These are phyloP conservation scores for Craspedostauros australis DNA, from an alignment of 108 stramenopile genomes.

Conservation along the genomic window DNA sequence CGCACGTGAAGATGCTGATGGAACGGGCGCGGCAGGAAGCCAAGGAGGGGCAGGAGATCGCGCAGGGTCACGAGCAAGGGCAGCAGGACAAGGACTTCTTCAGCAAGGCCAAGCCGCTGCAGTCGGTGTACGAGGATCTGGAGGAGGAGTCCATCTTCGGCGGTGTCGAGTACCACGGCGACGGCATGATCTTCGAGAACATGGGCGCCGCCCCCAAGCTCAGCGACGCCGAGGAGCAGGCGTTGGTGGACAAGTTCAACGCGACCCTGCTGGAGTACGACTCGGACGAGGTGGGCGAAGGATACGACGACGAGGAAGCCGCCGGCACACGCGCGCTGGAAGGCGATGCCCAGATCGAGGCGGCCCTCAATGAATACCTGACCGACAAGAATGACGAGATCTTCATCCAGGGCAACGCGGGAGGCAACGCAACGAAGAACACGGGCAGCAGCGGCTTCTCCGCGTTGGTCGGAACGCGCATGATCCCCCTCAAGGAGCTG, in stretches of 20 bases:
- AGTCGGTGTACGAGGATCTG: slow-evolving; percentile 35
- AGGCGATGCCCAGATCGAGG: slow-evolving; percentile 75
- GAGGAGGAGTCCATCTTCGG: slow-evolving; percentile 32
- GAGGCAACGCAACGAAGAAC: slow-evolving; percentile 6
- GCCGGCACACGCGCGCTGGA: slow-evolving; percentile 65
- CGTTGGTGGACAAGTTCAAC: slow-evolving; percentile 75
- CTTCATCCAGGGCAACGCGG: slow-evolving; percentile 63
- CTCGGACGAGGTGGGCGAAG: slow-evolving; percentile 65
- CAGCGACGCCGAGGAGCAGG: slow-evolving; percentile 53
- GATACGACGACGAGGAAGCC: slow-evolving; percentile 64
- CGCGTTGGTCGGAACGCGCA: slow-evolving; percentile 60
- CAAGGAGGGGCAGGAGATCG: slow-evolving; percentile 18
- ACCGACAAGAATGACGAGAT: slow-evolving; percentile 72
- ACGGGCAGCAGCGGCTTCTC: slow-evolving; percentile 71
- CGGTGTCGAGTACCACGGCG: slow-evolving; percentile 34
- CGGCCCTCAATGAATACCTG: slow-evolving; percentile 75
- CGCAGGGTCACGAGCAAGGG: slow-evolving; percentile 20
- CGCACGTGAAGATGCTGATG: slow-evolving; percentile 86
- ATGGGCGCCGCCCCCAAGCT: slow-evolving; percentile 37
- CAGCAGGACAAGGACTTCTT: slow-evolving; percentile 64
- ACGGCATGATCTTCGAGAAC: slow-evolving; percentile 15
- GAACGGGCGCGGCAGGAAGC: slow-evolving; percentile 64
- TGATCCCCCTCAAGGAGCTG: slow-evolving; percentile 55
- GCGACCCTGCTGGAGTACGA: slow-evolving; percentile 88
- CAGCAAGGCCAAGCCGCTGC: slow-evolving; percentile 41